phyloP scores from a whole-genome alignment of 257 asterid species.

The Eucommia ulmoides region DNA sequence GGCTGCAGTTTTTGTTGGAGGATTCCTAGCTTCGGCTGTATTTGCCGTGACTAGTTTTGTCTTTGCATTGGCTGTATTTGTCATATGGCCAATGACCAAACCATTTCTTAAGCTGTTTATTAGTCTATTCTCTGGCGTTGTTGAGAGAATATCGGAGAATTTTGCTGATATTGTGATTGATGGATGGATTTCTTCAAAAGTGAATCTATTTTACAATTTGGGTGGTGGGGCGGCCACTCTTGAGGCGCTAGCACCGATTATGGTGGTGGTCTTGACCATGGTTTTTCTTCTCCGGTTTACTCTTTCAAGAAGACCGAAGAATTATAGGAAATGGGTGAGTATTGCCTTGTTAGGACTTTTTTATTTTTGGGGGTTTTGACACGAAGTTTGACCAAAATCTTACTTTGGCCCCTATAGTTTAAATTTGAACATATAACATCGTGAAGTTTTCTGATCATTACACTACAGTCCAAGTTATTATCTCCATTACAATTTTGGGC shows the following conservation, averaged over 20 bases:
- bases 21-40: slow-evolving; percentile 84
- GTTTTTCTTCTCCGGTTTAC: slow-evolving; percentile 88
- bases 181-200: slow-evolving; percentile 57
- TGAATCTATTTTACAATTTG: slow-evolving; percentile 53
- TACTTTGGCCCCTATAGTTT: too few relatives aligned
- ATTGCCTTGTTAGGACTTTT: slow-evolving; percentile 11
- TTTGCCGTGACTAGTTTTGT: slow-evolving; percentile 69
- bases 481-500: too few relatives aligned
- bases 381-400: too few relatives aligned
- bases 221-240: slow-evolving; percentile 78
- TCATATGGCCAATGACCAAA: slow-evolving; percentile 74
- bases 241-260: slow-evolving; percentile 61
- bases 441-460: too few relatives aligned
- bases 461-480: too few relatives aligned
- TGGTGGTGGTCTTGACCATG: slow-evolving; percentile 66
- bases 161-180: slow-evolving; percentile 47
- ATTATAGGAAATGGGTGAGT: slow-evolving; percentile 90
- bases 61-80: slow-evolving; percentile 44
- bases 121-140: slow-evolving; percentile 47
- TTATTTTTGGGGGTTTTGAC: too few relatives aligned
- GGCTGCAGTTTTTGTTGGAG: slow-evolving; percentile 72
- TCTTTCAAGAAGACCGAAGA: slow-evolving; percentile 88
- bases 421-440: too few relatives aligned
- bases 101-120: slow-evolving; percentile 60
- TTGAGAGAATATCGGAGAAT: slow-evolving; percentile 60